Base-by-base conservation (phyloP, 2,329 filamentous ascomycete species). In the Elsinoe australis region DNA sequence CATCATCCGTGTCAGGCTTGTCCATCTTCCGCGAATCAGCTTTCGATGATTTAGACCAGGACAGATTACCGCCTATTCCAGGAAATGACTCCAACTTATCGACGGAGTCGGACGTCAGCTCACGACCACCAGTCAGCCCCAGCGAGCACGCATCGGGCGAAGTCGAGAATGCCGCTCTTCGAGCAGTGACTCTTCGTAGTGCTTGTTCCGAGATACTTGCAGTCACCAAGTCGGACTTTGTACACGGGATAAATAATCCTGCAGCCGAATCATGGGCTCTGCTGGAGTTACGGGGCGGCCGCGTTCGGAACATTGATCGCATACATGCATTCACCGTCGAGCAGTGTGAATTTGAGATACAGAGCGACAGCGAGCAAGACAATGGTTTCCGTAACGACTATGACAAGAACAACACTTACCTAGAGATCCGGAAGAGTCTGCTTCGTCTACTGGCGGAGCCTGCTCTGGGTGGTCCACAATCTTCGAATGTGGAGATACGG, bases 1-100 rank as follows among this genome's bases (percentile, higher is more conserved):
- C 71, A 10, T 74, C 71, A 1, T 74, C 71, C 10, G 60, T 73
- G 15, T 73, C 71, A 42, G 71, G 68, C 2, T 58, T 72, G 36
- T 73, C 71, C 34, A 62, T 71, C 0, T 72, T 82, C 56, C 71
- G 70, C 29, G 47, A 55, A 22, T 36, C 32, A 10, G n/a, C 44
- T 2, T 45, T 41, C 15, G 51, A 48, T 10, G 34, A 38, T 21
- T 19, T 36, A 10, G 45, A 48, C 10, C 39, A 44, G 9, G 39
- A 44, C 17, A 24, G 39, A 15, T 29, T 36, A 12, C 45, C 45
- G 22, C 45, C 32, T 12, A 48, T 48, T 18, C 45, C 45, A 5
- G 45, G 45, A 10, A 48, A 34, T 31, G 33, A 29, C 9, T 38
- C 31, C 12, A 48, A 48, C 26, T 22, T 48, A 12, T 48, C 45